Base-by-base conservation (phyloP, 306 rosid genomes). In the Acacia acuminata region DNA sequence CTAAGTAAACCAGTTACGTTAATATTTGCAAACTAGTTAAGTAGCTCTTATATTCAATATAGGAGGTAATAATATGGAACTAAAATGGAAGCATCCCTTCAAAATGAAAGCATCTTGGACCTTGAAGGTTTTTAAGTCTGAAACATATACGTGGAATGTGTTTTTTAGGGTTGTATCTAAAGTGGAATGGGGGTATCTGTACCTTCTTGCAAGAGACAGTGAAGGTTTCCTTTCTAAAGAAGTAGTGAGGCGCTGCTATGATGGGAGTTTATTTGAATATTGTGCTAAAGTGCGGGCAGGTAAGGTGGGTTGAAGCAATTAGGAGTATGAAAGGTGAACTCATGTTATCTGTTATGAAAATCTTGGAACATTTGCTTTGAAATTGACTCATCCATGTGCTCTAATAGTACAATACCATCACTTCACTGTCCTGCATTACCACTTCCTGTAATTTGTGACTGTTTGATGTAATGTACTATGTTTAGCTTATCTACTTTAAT, bases 151-250 rank as follows among this genome's bases (percentile, higher is more conserved):
- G 10, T 68, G 25, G 15, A 10, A 38, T 68, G 73, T 68, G 73
- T 68, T 68, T 38, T 38, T 2, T 34, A 93, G 98, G 99, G 5
- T 69, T 40, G 88, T 91, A 5, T 79, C 81, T 20, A 96, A 91
- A 87, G 0, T 88, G 16, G 96, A 96, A 85, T 96, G 98, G 98
- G 91, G 90, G 13, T 2, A 84, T 5, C 43, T 93, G 56, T 93
- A 92, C 70, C 63, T 88, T 75, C 89, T 92, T 42, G 98, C 99
- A 0, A 88, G 89, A 82, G 98, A 95, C 68, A 96, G 88, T 44
- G 93, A 89, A 25, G 98, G 98, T 17, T 85, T 84, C 40, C 77
- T 95, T 4, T 75, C 98, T 7, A 95, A 93, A 83, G 98, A 95
- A 86, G 94, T 97, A 1, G 91, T 96, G 10, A 82, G 97, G 40